phyloP scores from a whole-genome alignment of 1,139 yeast genomes.

The Lodderomyces metapsilosis region DNA sequence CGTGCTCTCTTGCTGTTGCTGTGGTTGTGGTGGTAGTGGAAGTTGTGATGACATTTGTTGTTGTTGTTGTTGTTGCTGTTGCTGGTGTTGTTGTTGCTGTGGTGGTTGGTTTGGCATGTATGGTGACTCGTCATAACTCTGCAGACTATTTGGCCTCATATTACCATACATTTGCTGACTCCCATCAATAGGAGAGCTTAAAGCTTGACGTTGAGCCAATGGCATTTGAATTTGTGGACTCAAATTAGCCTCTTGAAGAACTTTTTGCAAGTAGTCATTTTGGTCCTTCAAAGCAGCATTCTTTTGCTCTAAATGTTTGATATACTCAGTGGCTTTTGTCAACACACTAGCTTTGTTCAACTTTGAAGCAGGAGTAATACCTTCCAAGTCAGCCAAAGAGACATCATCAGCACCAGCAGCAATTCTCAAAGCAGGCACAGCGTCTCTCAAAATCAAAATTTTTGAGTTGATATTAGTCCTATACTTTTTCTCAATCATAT shows the following conservation, averaged over 20 bases:
- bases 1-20: slow-evolving; percentile 11
- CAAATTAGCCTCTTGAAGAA: slow-evolving; percentile 31
- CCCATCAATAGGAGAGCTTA: slow-evolving; percentile 8
- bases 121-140: slow-evolving; percentile 4
- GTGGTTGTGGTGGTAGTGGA: slow-evolving; percentile 12
- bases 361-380: slow-evolving; percentile 82
- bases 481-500: slow-evolving; percentile 77
- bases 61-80: slow-evolving; percentile 12
- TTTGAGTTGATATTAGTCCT: slow-evolving; percentile 75
- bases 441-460: slow-evolving; percentile 67
- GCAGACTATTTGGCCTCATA: slow-evolving; percentile 1
- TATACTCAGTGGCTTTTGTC: slow-evolving; percentile 88
- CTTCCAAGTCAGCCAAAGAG: slow-evolving; percentile 62
- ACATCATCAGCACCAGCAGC: slow-evolving; percentile 42
- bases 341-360: slow-evolving; percentile 87
- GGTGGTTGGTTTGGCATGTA: too few relatives aligned
- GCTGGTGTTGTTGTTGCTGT: slow-evolving; percentile 5
- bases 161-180: background rate
- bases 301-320: slow-evolving; percentile 73
- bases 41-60: slow-evolving; percentile 23
- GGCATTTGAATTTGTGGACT: slow-evolving; percentile 14
- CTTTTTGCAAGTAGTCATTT: slow-evolving; percentile 46
- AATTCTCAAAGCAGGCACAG: slow-evolving; percentile 65
- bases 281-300: slow-evolving; percentile 59
- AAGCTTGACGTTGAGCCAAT: slow-evolving; percentile 8